phyloP scores from a whole-genome alignment of 2,329 filamentous ascomycete genomes.

The Fonsecaea monophora region DNA sequence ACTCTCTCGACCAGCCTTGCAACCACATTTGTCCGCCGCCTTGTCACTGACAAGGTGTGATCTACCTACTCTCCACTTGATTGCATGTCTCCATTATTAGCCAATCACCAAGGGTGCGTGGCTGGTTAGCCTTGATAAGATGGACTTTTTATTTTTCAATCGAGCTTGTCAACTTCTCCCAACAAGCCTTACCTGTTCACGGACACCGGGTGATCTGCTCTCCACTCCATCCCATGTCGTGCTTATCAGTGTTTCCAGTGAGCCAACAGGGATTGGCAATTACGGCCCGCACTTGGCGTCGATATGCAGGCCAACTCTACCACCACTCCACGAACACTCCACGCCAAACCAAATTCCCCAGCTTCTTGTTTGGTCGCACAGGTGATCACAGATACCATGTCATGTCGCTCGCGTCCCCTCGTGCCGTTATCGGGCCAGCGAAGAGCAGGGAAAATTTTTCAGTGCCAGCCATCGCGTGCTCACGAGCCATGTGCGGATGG shows the following conservation, averaged over 20 bases:
- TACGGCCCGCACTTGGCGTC: conserved; percentile 7
- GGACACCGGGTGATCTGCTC: conserved; percentile 20
- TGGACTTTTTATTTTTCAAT: conserved; percentile 13
- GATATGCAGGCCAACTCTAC: conserved; percentile 9
- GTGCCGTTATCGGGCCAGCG: conserved; percentile 25
- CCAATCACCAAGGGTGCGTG: neutral
- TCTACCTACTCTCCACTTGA: too few species aligned
- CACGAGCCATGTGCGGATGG: neutral
- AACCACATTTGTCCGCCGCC: too few species aligned
- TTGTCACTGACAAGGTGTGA: too few species aligned
- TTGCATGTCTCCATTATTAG: too few species aligned
- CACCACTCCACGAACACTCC: neutral
- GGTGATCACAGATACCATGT: conserved; percentile 1
- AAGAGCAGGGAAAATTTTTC: conserved; percentile 12
- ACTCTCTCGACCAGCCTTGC: too few species aligned
- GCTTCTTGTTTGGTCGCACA: conserved; percentile 3
- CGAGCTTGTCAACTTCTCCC: conserved; percentile 5
- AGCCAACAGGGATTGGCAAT: conserved; percentile 21
- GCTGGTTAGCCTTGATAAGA: conserved; percentile 19
- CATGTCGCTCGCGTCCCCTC: conserved; percentile 1
- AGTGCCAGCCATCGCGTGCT: conserved; percentile 17
- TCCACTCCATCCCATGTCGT: conserved; percentile 10
- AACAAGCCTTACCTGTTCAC: neutral
- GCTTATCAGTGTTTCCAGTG: conserved; percentile 29
- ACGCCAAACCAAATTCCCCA: neutral